Conservation (phyloP, 768 basidiomycete species). For the Gymnopilus junonius region DNA sequence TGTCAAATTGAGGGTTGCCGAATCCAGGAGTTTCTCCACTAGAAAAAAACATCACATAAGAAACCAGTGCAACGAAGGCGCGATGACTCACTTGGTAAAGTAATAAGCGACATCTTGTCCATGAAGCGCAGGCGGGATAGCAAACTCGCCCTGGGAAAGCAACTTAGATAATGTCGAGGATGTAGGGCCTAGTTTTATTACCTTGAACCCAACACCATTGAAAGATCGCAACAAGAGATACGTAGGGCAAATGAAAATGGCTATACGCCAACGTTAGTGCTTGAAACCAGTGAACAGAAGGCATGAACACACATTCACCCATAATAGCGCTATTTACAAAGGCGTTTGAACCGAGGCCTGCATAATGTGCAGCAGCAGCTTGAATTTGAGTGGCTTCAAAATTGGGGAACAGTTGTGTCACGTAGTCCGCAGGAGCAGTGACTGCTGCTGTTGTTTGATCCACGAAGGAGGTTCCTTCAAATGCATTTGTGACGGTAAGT, state of each 20-base stretch:
- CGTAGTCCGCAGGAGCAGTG: slow-evolving; percentile 37
- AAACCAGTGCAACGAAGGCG: neutral
- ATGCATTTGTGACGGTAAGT: slow-evolving; percentile 43
- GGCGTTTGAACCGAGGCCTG: slow-evolving; percentile 33
- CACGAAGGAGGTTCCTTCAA: slow-evolving; percentile 45
- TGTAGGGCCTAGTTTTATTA: neutral
- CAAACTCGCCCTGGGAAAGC: slow-evolving; percentile 43
- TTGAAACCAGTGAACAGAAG: too few species aligned
- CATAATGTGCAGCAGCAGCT: slow-evolving; percentile 34
- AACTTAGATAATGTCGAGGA: neutral
- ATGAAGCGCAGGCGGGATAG: slow-evolving; percentile 48
- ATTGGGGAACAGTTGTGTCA: slow-evolving; percentile 43
- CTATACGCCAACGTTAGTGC: slow-evolving; percentile 21
- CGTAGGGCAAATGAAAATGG: slow-evolving; percentile 52
- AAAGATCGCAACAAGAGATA: slow-evolving; percentile 43
- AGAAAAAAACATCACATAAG: neutral
- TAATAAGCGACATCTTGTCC: slow-evolving; percentile 44
- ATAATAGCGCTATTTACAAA: slow-evolving; percentile 41
- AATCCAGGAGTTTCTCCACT: slow-evolving; percentile 27
- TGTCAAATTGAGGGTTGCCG: slow-evolving; percentile 39
- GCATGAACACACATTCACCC: slow-evolving; percentile 40
- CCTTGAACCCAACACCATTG: slow-evolving; percentile 37
- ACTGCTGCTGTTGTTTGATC: slow-evolving; percentile 29
- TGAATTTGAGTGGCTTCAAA: slow-evolving; percentile 33
- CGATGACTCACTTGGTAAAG: slow-evolving; percentile 42